Evolutionary conservation across 345 rosid species (phyloP), one percentile per base, ranked within the genome.

Genomic region (Bretschneidera sinensis): DNA sequence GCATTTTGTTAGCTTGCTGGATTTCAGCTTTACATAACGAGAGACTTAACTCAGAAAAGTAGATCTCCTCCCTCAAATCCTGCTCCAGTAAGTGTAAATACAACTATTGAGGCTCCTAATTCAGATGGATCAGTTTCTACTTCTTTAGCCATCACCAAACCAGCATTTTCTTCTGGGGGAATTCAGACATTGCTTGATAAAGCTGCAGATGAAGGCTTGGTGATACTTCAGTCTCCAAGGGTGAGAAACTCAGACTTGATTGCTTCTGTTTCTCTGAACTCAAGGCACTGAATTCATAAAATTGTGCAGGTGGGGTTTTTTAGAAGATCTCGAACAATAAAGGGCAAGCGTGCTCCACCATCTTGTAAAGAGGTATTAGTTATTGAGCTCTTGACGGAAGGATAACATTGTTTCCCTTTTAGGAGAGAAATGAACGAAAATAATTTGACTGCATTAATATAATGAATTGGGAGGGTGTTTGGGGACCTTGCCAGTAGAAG

Each of bases 261-360:
- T 51, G 24, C 58, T 66, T 51, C 39, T 50, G 28, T 20, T 45
- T 64, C 48, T 35, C 65, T 56, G 21, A 63, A 55, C 33, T 60
- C 43, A 5, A 22, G 54, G 18, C 18, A n/a, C 74, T 77, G 51
- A 75, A 25, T 43, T 59, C 23, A 34, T 48, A 23, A 61, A 61
- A 63, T 45, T 59, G 39, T 66, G 76, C 81, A 92, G 98, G 96
- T 89, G 65, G 97, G 97, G 10, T 71, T 66, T 61, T 92, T 92
- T 73, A 76, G 85, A 62, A 83, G 94, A 83, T 85, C 86, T 51
- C 85, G 85, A 65, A 87, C 86, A 62, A 81, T 81, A 55, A 92
- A 92, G 71, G 94, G 91, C 45, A 84, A 82, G 77, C 85, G 84
- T 28, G 72, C 78, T 54, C 90, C 94, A n/a, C 83, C 96, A n/a